These are phyloP conservation scores for Mycena polygramma DNA, from an alignment of 768 basidiomycete species.

Conservation along the genomic window DNA sequence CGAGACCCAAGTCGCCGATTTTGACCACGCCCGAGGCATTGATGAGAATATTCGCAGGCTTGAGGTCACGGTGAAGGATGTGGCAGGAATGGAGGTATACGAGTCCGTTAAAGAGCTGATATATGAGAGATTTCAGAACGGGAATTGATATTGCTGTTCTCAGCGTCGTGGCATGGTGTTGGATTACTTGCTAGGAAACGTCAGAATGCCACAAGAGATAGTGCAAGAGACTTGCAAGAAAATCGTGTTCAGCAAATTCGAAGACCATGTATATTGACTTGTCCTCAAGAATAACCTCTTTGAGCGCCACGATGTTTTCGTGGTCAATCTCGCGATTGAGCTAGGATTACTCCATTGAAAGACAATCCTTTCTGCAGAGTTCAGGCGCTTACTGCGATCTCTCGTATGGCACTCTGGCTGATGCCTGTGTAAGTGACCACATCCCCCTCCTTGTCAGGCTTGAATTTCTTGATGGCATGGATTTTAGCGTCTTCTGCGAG, in stretches of 20 bases:
- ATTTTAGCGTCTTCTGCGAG: conserved; percentile 76
- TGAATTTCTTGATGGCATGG: conserved; percentile 99
- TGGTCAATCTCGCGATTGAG: conserved; percentile 91
- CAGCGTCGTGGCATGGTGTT: conserved; percentile 94
- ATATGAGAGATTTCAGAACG: conserved; percentile 93
- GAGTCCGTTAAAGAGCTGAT: conserved; percentile 94
- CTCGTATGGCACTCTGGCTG: conserved; percentile 96
- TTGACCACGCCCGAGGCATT: conserved; percentile 91
- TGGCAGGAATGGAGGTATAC: conserved; percentile 95
- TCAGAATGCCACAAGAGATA: background rate
- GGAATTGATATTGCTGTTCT: conserved; percentile 80
- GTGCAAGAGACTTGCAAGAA: conserved; percentile 73
- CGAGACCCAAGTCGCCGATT: conserved; percentile 98
- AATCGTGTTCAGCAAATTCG: conserved; percentile 99
- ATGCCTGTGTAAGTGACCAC: conserved; percentile 96
- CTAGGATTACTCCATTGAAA: conserved; percentile 50
- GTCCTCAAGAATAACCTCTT: conserved; percentile 97
- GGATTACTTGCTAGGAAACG: conserved; percentile 91
- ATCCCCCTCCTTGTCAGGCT: conserved; percentile 99
- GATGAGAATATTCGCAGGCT: conserved; percentile 98
- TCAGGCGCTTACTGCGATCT: conserved; percentile 83
- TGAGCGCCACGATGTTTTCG: conserved; percentile 90
- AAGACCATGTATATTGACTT: conserved; percentile 99
- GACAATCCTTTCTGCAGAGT: too few relatives aligned
- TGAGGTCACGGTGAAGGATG: conserved; percentile 97